phyloP scores from a whole-genome alignment of 768 basidiomycete genomes.

The Lanmaoa pseudosensibilis region DNA sequence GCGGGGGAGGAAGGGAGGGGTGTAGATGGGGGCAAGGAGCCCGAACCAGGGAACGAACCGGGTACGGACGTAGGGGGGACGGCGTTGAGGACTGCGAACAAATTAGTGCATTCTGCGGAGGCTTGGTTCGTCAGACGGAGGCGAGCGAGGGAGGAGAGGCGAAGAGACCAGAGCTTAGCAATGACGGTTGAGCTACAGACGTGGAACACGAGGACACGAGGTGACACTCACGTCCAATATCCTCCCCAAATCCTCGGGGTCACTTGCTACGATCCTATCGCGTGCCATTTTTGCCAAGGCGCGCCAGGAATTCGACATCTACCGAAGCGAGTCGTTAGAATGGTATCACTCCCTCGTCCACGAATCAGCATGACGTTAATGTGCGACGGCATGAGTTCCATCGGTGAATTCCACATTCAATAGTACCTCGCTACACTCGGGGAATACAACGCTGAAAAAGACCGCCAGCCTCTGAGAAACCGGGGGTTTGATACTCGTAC shows the following conservation, averaged over 20 bases:
- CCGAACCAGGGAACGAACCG: constrained; percentile 48
- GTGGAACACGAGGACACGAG: background rate
- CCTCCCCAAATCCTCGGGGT: constrained; percentile 64
- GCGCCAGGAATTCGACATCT: constrained; percentile 92
- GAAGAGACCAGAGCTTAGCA: constrained; percentile 77
- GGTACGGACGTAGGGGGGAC: constrained; percentile 55
- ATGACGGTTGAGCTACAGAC: background rate
- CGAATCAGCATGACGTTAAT: background rate
- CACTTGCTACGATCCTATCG: constrained; percentile 68
- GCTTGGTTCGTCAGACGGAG: constrained; percentile 85
- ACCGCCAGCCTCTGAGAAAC: constrained; percentile 9
- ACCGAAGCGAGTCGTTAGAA: constrained; percentile 17
- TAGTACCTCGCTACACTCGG: constrained; percentile 21
- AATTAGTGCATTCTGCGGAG: constrained; percentile 79
- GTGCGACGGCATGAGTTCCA: background rate
- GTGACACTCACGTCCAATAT: constrained; percentile 61
- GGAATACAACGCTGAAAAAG: constrained; percentile 24
- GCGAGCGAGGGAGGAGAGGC: constrained; percentile 74
- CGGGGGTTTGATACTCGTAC: constrained; percentile 19
- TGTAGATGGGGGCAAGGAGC: constrained; percentile 1
- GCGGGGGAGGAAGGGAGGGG: constrained; percentile 38
- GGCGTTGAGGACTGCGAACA: constrained; percentile 67
- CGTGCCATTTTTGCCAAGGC: constrained; percentile 82
- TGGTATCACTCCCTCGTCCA: background rate
- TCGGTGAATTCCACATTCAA: constrained; percentile 10